Percentiles rank a stretch among this genome's conserved stretches.
Conservation (phyloP, 2,329 filamentous ascomycete genomes). For the Botrytis elliptica region DNA sequence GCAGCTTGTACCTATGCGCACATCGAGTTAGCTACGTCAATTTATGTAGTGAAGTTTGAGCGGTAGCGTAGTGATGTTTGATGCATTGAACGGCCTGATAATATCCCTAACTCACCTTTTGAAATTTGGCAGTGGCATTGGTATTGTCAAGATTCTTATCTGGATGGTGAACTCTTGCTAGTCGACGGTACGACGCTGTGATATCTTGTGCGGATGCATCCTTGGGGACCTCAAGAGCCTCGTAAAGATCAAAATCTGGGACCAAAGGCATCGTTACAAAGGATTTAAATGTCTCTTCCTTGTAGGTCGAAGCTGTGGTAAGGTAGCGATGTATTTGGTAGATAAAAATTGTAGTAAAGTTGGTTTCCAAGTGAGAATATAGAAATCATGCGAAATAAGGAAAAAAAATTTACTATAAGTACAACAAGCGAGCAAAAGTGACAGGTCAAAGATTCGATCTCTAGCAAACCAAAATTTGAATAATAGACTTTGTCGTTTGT, state of each 20-base stretch:
- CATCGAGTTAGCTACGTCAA: background rate
- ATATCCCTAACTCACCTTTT: conserved; percentile 20
- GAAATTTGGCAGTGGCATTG: conserved; percentile 27
- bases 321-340: background rate
- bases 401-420: background rate
- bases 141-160: conserved; percentile 29
- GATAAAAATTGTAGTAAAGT: background rate
- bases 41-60: background rate
- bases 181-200: conserved; percentile 23
- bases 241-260: conserved; percentile 26
- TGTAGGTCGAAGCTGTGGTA: background rate
- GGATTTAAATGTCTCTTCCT: background rate
- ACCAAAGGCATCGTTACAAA: conserved; percentile 21
- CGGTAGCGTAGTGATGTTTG: background rate
- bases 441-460: background rate
- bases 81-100: background rate
- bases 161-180: conserved; percentile 28
- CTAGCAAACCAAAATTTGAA: background rate
- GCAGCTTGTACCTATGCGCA: conserved; percentile 24
- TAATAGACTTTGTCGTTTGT: background rate
- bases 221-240: conserved; percentile 22
- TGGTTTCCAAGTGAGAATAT: background rate
- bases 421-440: background rate
- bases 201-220: conserved; percentile 25
- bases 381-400: background rate